These are phyloP conservation scores for Ceratobasidium sp. DNA, from an alignment of 1,284 basidiomycete genomes.

Conservation along the genomic window DNA sequence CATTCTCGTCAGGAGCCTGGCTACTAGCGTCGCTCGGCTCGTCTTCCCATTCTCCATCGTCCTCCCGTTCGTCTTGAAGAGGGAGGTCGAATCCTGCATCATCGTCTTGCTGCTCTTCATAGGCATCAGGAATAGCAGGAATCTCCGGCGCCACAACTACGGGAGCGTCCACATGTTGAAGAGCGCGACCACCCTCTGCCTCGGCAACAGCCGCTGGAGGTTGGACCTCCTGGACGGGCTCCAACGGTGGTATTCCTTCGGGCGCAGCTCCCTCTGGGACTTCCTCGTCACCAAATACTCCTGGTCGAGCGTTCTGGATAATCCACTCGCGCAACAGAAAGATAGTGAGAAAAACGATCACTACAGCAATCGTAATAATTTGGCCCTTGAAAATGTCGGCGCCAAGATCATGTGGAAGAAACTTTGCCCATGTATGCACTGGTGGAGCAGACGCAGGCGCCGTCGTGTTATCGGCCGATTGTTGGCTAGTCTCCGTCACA, in stretches of 20 bases:
- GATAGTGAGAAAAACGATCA: constrained; percentile 83
- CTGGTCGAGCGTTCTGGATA: constrained; percentile 85
- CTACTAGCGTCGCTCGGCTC: not conserved
- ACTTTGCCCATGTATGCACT: constrained; percentile 44
- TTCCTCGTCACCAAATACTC: constrained; percentile 74
- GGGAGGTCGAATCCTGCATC: not conserved
- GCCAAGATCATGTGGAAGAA: constrained; percentile 65
- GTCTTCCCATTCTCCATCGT: constrained; percentile 1
- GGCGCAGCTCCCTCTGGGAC: constrained; percentile 12
- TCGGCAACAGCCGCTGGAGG: not conserved
- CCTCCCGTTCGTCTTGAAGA: no score
- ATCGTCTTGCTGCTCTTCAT: not conserved
- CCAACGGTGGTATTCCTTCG: constrained; percentile 37
- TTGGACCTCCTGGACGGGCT: constrained; percentile 16
- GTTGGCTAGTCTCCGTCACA: constrained; percentile 6
- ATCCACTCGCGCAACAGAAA: constrained; percentile 97
- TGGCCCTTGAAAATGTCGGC: constrained; percentile 91
- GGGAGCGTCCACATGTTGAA: constrained; percentile 43
- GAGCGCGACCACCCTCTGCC: not conserved
- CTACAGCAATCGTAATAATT: constrained; percentile 88
- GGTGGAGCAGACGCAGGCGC: constrained; percentile 42
- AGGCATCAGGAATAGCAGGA: not conserved
- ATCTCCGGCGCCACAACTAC: constrained; percentile 43
- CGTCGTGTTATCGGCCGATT: constrained; percentile 13
- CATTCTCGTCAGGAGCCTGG: not conserved